phyloP scores from a whole-genome alignment of 2,329 filamentous ascomycete genomes.

The Botrytis elliptica region DNA sequence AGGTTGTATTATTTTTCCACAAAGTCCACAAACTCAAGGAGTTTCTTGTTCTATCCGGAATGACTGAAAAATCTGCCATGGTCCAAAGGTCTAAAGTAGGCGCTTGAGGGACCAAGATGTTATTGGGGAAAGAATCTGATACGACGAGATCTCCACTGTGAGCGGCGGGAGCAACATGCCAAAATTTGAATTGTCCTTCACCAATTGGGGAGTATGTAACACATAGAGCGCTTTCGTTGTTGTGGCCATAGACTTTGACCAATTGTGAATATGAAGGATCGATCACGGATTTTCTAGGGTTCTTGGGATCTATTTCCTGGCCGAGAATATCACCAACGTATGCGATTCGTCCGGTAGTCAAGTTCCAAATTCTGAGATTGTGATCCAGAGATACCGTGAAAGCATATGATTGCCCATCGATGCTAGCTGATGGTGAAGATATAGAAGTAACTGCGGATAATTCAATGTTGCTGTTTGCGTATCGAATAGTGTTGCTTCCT shows the following conservation, averaged over 20 bases:
- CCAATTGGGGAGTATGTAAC: constrained; percentile 87
- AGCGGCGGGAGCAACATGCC: constrained; percentile 63
- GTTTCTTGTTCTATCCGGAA: constrained; percentile 49
- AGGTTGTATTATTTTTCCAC: constrained; percentile 82
- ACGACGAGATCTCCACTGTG: constrained; percentile 60
- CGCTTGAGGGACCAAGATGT: constrained; percentile 66
- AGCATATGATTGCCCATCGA: constrained; percentile 52
- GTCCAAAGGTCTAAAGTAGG: constrained; percentile 77
- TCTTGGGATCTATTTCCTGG: constrained; percentile 62
- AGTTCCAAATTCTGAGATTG: constrained; percentile 84
- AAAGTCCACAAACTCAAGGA: constrained; percentile 68
- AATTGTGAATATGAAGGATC: constrained; percentile 77
- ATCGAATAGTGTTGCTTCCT: constrained; percentile 60
- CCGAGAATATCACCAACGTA: constrained; percentile 76
- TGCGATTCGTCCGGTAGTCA: constrained; percentile 74
- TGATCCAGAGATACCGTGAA: constrained; percentile 91
- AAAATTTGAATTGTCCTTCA: constrained; percentile 91
- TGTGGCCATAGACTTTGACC: constrained; percentile 66
- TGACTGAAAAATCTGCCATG: constrained; percentile 71
- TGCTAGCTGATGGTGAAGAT: constrained; percentile 49
- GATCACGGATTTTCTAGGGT: constrained; percentile 71
- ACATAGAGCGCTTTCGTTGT: constrained; percentile 55
- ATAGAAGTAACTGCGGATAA: constrained; percentile 65
- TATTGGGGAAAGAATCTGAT: constrained; percentile 67
- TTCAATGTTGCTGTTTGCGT: constrained; percentile 65